Evolutionary conservation across 345 rosid species (phyloP), one percentile per base, ranked within the genome.

Genomic region (Corymbia maculata): DNA sequence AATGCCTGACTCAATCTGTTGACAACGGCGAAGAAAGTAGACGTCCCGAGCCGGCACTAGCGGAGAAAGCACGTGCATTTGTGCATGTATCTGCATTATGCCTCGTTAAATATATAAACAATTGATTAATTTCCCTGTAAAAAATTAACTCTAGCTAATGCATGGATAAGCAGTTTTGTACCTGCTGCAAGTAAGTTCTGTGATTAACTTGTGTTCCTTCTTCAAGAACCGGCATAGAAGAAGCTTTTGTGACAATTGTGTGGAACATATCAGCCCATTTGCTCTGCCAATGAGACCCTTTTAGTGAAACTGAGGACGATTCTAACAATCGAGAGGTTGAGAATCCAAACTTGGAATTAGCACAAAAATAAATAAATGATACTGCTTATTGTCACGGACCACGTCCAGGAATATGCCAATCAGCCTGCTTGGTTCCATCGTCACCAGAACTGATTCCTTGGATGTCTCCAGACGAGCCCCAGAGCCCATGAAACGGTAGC

Each of bases 31-130:
- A 61, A 96, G 92, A 86, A 97, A 91, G 92, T 87, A 87, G 88
- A 94, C 93, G 36, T 95, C 97, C 45, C 99, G 91, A 51, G 94
- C 86, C 49, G 98, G 91, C 88, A 97, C 99, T 64, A 95, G 53
- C 0, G 98, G 98, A 6, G 99, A 97, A 47, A 94, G 93, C 47
- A 95, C 94, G 42, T 96, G 98, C 92, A 95, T 91, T 84, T 92
- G 89, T 85, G 87, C 94, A 85, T 91, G 86, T 92, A 97, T 91
- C 99, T 97, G 89, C 89, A 89, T 24, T 12, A 51, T 88, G 52
- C 87, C 61, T 80, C 59, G 49, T 55, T 26, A 52, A 36, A 36
- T 19, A 75, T 26, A 75, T 17, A 75, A 75, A 36, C 82, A 75
- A 50, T 9, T 19, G 30, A 24, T 57, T 57, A 86, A 32, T 44